Evolutionary conservation across 495 filamentous ascomycete species (phyloP).

Genomic region (Cenococcum geophilum): DNA sequence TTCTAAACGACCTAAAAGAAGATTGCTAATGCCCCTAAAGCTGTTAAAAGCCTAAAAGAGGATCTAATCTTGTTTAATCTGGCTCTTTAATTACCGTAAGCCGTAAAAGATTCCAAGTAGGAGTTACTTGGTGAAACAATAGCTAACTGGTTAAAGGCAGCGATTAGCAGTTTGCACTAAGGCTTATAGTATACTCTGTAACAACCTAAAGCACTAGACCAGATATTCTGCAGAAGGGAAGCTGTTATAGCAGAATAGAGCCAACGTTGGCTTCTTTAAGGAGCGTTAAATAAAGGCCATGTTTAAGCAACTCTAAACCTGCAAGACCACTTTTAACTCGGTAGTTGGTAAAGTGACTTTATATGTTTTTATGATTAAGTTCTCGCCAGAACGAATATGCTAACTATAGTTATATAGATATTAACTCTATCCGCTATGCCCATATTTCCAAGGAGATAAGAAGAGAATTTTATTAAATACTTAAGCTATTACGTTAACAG

Average conservation of each 20-base stretch:
- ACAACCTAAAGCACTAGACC: constrained; percentile 37
- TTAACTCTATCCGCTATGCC: constrained; percentile 34
- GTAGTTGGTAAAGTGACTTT: constrained; percentile 37
- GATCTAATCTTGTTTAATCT: constrained; percentile 35
- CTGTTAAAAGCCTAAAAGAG: constrained; percentile 34
- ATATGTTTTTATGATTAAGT: constrained; percentile 24
- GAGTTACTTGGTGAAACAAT: constrained; percentile 36
- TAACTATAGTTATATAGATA: constrained; percentile 20
- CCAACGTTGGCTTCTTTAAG: constrained; percentile 38
- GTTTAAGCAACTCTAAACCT: constrained; percentile 37
- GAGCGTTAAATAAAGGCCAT: constrained; percentile 36
- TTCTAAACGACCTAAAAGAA: constrained; percentile 41
- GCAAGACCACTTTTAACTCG: constrained; percentile 37
- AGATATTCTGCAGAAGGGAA: constrained; percentile 38
- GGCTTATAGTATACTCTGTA: constrained; percentile 36
- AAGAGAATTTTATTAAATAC: constrained; percentile 32
- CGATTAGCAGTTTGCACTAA: constrained; percentile 31
- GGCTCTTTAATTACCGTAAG: constrained; percentile 36
- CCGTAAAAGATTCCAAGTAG: constrained; percentile 37
- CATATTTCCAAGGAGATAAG: constrained; percentile 33
- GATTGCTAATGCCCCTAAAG: constrained; percentile 40
- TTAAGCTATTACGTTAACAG: constrained; percentile 32
- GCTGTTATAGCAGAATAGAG: constrained; percentile 36
- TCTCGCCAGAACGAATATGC: constrained; percentile 14
- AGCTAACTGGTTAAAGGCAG: constrained; percentile 31